A percentile compares a stretch with the other conserved stretches of the same genome.
phyloP scores from a whole-genome alignment of 176 grass and related monocot genomes.

The Alopecurus myosuroides region DNA sequence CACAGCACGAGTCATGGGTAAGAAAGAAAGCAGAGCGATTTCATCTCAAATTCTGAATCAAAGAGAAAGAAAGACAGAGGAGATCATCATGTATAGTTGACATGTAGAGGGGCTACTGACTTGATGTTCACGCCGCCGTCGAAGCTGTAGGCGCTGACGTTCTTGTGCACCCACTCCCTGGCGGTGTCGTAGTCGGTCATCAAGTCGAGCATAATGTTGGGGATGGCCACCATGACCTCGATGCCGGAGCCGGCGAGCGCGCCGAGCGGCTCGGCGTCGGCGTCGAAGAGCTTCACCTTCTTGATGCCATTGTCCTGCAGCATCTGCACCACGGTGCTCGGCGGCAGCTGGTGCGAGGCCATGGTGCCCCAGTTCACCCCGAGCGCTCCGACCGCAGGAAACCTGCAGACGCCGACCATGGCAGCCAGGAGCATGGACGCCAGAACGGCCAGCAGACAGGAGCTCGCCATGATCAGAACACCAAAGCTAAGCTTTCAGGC shows the following conservation, averaged over 20 bases:
- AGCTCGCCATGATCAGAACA: constrained; percentile 8
- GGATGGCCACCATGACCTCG: constrained; percentile 65
- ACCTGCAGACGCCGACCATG: neutral
- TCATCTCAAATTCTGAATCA: neutral
- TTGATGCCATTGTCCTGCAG: constrained; percentile 60
- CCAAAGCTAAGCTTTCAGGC: neutral
- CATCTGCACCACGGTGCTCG: constrained; percentile 43
- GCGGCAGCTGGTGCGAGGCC: constrained; percentile 62
- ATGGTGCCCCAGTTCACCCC: constrained; percentile 87
- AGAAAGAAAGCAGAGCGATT: neutral
- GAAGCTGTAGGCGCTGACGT: constrained; percentile 64
- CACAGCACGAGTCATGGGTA: too few species aligned
- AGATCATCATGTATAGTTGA: neutral
- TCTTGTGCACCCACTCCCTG: constrained; percentile 56
- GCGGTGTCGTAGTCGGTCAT: constrained; percentile 63
- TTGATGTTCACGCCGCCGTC: constrained; percentile 68
- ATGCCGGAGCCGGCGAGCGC: constrained; percentile 57
- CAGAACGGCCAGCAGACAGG: neutral
- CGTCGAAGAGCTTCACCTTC: constrained; percentile 74
- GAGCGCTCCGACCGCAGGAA: constrained; percentile 22
- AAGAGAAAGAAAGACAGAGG: neutral
- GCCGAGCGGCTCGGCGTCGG: constrained; percentile 34
- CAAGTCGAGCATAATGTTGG: constrained; percentile 52
- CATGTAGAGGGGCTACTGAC: constrained; percentile 19
- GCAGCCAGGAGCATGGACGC: neutral